A percentile compares a stretch with the other conserved stretches of the same genome.
Conservation (phyloP, 768 basidiomycete genomes). For the Gyrodon lividus region DNA sequence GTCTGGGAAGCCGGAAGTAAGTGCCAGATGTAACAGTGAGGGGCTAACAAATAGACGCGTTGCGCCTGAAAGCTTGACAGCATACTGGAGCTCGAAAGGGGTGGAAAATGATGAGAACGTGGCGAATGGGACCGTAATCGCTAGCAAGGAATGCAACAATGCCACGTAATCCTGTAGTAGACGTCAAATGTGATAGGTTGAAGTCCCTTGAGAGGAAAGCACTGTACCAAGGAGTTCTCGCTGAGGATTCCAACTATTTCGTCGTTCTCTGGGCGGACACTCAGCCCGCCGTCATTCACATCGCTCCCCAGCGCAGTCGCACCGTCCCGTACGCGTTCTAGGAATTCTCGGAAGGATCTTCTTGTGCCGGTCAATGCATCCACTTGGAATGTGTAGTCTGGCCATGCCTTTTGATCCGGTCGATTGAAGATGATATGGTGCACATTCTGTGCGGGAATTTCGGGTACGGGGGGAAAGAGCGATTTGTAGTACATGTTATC, state of each 20-base stretch:
- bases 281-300: constrained; percentile 52
- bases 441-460: constrained; percentile 49
- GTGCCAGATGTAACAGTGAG: constrained; percentile 40
- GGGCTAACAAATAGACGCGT: constrained; percentile 57
- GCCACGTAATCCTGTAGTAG: constrained; percentile 51
- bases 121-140: constrained; percentile 50
- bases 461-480: constrained; percentile 51
- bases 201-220: background rate
- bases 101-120: constrained; percentile 57
- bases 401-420: constrained; percentile 53
- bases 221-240: constrained; percentile 63
- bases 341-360: constrained; percentile 48
- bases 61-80: constrained; percentile 44
- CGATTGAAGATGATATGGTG: constrained; percentile 55
- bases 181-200: background rate
- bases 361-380: constrained; percentile 51
- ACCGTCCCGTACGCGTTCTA: constrained; percentile 49
- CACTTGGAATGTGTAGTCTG: constrained; percentile 55
- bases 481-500: constrained; percentile 56
- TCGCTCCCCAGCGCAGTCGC: constrained; percentile 57
- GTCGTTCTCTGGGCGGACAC: constrained; percentile 42
- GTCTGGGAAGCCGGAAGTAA: constrained; percentile 36
- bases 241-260: constrained; percentile 71
- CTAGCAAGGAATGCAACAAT: constrained; percentile 48
- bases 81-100: constrained; percentile 52